phyloP scores from a whole-genome alignment of 805 yeast genomes.

The Cephaloascus fragrans region DNA sequence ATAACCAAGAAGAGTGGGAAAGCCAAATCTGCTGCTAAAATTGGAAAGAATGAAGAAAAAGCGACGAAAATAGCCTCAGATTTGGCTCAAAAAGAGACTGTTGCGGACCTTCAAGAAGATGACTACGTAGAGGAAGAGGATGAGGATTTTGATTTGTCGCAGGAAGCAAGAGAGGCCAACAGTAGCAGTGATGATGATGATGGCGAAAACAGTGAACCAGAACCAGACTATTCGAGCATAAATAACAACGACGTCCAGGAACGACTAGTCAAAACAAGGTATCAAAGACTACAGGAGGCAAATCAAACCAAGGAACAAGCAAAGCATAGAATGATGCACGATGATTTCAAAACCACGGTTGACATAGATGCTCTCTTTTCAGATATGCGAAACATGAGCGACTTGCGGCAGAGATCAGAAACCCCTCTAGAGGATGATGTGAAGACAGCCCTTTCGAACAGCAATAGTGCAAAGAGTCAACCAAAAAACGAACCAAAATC shows the following conservation, averaged over 20 bases:
- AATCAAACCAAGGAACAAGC: conserved; percentile 4
- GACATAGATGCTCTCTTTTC: conserved; percentile 48
- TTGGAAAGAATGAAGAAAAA: too few species aligned
- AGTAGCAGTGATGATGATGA: conserved; percentile 25
- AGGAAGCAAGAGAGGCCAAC: conserved; percentile 10
- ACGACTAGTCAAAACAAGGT: conserved; percentile 62
- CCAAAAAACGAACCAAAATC: not conserved
- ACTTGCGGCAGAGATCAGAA: not conserved
- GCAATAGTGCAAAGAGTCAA: not conserved
- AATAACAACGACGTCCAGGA: conserved; percentile 40
- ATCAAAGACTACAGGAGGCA: conserved; percentile 41
- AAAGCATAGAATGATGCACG: conserved; percentile 9
- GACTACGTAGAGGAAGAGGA: conserved; percentile 17
- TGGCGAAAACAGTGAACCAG: conserved; percentile 20
- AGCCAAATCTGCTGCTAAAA: not conserved
- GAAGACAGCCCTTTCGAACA: not conserved
- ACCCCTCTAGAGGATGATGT: not conserved
- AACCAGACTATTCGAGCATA: conserved; percentile 38
- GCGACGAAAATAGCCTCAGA: too few species aligned
- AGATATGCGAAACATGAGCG: conserved; percentile 27
- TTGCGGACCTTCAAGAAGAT: too few species aligned
- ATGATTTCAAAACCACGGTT: conserved; percentile 14
- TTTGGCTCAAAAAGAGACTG: too few species aligned
- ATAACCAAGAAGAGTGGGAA: too few species aligned
- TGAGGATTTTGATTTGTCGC: conserved; percentile 20